Base-by-base conservation (phyloP, 768 basidiomycete genomes). In the Boletus reticuloceps region DNA sequence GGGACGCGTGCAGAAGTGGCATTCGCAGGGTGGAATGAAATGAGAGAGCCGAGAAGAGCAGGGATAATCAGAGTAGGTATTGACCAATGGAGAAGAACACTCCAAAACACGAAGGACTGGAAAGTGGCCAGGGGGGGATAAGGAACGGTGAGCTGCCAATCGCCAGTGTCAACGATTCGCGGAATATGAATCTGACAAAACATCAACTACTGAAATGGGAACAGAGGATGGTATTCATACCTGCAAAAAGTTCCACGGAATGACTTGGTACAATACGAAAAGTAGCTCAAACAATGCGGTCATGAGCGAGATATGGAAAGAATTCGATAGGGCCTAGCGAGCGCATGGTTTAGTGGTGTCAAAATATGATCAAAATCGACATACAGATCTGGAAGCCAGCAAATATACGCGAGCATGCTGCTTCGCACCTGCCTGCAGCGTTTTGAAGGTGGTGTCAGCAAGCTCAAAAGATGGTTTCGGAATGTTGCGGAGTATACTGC, bases 21-120 rank as follows among this genome's bases (percentile, higher is more conserved):
- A 32, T 71, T 71, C 25, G 76, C 64, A 1, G 82, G 82, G 49
- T 74, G 78, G 74, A 89, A 89, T 11, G 86, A 85, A 60, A 88
- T 80, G 39, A 89, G 59, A 38, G 74, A 75, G 1, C 85, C 87
- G 29, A 82, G 66, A 19, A 86, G 51, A 17, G 74, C 69, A 14
- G 87, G 87, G n/a, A 85, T 60, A 40, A 88, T 50, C 34, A 89
- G 56, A 14, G 85, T 76, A 5, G 87, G 86, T 40, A 87, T 62
- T 29, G 75, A 74, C 86, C 87, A 89, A 61, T 86, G 82, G 8
- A 81, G 57, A 12, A 88, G 68, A 38, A 81, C 77, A 31, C 72
- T 68, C 79, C 82, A 84, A 53, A 85, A 81, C 3, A 75, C 73
- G 16, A 63, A 61, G 11, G 77, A 75, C 48, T 74, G 72, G 68